Conservation (phyloP, 2,329 filamentous ascomycete species). For the Cladosporium oxysporum region DNA sequence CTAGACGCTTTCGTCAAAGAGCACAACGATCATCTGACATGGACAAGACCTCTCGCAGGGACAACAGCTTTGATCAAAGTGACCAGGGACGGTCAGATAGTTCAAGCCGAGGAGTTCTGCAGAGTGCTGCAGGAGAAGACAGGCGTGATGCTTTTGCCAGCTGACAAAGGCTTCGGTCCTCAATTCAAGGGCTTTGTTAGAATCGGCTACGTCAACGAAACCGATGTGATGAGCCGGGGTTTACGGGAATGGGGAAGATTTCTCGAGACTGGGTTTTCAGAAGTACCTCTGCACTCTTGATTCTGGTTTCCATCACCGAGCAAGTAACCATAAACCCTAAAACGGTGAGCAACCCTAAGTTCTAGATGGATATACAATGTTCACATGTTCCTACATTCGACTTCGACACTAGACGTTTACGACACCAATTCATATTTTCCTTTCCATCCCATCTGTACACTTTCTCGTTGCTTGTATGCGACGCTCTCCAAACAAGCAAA, state of each 20-base stretch:
- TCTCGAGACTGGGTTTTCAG: conserved; percentile 57
- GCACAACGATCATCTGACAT: background rate
- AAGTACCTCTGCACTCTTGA: conserved; percentile 42
- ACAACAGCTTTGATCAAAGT: background rate
- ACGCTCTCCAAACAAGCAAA: background rate
- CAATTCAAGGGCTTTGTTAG: conserved; percentile 76
- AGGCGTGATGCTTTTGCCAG: conserved; percentile 74
- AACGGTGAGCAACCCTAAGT: background rate
- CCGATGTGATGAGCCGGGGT: conserved; percentile 65
- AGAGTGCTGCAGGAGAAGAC: conserved; percentile 45
- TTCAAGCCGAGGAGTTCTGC: background rate
- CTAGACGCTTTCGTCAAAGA: background rate
- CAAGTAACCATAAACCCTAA: background rate
- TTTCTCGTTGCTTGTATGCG: background rate
- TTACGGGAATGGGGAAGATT: conserved; percentile 58
- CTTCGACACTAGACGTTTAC: background rate
- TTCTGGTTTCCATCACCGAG: background rate
- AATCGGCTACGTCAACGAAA: conserved; percentile 74
- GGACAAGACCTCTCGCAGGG: background rate
- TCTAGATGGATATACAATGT: background rate
- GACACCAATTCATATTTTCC: background rate
- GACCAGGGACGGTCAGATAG: background rate
- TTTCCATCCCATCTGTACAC: background rate
- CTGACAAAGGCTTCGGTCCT: conserved; percentile 70
- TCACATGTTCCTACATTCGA: background rate